Conservation (phyloP, 768 basidiomycete species). For the Pleurotus eryngii region DNA sequence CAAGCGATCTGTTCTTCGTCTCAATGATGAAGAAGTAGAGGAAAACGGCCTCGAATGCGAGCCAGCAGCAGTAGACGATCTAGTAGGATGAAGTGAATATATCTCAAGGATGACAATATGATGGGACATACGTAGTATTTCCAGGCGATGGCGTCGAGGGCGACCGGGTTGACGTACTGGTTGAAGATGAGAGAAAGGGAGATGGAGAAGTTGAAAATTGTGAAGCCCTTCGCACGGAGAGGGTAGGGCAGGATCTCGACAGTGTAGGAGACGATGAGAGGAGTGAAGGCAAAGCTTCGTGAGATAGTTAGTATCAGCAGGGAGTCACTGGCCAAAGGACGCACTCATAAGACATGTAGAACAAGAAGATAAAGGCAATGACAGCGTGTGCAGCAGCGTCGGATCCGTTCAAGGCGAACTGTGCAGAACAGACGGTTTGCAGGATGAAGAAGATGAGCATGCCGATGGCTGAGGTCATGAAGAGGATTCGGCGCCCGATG, state of each 20-base stretch:
- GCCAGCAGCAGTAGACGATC: constrained; percentile 72
- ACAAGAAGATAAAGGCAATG: constrained; percentile 83
- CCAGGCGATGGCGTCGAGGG: constrained; percentile 49
- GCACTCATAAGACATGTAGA: constrained; percentile 74
- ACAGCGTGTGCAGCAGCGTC: constrained; percentile 59
- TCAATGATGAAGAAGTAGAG: constrained; percentile 67
- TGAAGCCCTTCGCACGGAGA: constrained; percentile 85
- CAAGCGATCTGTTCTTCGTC: constrained; percentile 70
- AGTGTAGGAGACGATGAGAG: constrained; percentile 83
- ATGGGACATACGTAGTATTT: constrained; percentile 61
- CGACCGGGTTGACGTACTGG: constrained; percentile 71
- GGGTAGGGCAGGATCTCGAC: constrained; percentile 84
- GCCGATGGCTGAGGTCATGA: constrained; percentile 53
- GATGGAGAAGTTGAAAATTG: constrained; percentile 74
- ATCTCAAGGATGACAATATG: not conserved
- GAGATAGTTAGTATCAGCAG: constrained; percentile 5
- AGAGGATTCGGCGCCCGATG: constrained; percentile 68
- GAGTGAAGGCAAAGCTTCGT: constrained; percentile 70
- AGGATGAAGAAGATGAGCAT: constrained; percentile 67
- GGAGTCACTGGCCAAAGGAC: constrained; percentile 18
- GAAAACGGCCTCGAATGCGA: constrained; percentile 62
- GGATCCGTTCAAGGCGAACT: constrained; percentile 42
- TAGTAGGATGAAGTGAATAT: constrained; percentile 12
- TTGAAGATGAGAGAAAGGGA: constrained; percentile 84
- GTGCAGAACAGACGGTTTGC: constrained; percentile 65